Percentiles rank a stretch among this genome's conserved stretches.
These are phyloP conservation scores for Cephalotrichum gorgonifer DNA, from an alignment of 2,329 filamentous ascomycete genomes.

Conservation along the genomic window DNA sequence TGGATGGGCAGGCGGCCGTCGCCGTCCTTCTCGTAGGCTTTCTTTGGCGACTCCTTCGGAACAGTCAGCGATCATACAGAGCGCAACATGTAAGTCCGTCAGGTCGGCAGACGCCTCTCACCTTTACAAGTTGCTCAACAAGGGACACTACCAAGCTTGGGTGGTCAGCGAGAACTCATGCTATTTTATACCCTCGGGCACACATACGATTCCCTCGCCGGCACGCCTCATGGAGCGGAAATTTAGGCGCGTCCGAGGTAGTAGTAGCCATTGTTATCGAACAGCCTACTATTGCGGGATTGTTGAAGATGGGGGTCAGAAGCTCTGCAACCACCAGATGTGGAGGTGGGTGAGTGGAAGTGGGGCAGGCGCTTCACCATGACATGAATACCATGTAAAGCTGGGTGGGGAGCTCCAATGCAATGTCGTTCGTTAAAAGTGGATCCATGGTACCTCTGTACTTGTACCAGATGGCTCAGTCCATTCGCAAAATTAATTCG, in stretches of 20 bases:
- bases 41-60: constrained; percentile 63
- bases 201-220: neutral
- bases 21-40: constrained; percentile 62
- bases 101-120: neutral
- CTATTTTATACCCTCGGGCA: neutral
- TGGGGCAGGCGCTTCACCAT: too few relatives aligned
- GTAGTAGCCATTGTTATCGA: neutral
- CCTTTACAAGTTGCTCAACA: constrained; percentile 1
- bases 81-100: neutral
- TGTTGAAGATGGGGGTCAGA: too few relatives aligned
- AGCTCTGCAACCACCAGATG: too few relatives aligned
- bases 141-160: neutral
- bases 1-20: constrained; percentile 87
- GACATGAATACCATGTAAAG: too few relatives aligned
- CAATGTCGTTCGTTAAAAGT: too few relatives aligned
- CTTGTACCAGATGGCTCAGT: too few relatives aligned
- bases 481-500: too few relatives aligned
- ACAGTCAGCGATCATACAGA: neutral
- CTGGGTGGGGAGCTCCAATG: too few relatives aligned
- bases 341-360: too few relatives aligned
- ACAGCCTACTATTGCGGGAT: neutral
- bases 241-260: neutral
- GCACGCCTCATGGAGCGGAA: neutral
- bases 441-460: too few relatives aligned
- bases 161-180: neutral